Conservation (phyloP, 108 stramenopile species). For the Skeletonema potamos region DNA sequence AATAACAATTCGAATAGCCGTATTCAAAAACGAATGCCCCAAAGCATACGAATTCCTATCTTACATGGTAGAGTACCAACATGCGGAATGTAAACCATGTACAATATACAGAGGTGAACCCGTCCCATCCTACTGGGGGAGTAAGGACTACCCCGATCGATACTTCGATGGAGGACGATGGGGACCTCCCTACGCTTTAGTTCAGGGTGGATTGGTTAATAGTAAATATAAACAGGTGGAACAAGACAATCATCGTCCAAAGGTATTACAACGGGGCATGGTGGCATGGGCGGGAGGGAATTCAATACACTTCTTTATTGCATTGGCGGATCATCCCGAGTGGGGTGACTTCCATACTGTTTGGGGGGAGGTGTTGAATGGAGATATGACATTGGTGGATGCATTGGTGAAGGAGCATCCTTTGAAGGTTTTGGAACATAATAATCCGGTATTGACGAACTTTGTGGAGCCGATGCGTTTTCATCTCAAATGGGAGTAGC, state of each 20-base stretch:
- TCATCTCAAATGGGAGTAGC: neutral
- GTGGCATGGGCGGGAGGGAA: conserved; percentile 15
- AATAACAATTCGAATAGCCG: conserved; percentile 2
- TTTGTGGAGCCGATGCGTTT: conserved; percentile 15
- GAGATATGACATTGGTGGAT: conserved; percentile 21
- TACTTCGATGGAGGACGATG: conserved; percentile 27
- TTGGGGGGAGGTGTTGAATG: conserved; percentile 8
- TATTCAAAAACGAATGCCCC: neutral
- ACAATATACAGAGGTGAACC: conserved; percentile 36
- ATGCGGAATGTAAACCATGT: conserved; percentile 8
- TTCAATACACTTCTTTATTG: conserved; percentile 7
- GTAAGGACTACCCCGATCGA: conserved; percentile 26
- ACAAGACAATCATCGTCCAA: conserved; percentile 9
- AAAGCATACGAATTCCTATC: conserved; percentile 6
- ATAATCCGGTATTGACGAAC: conserved; percentile 15
- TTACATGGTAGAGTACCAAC: neutral
- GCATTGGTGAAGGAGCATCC: conserved; percentile 11
- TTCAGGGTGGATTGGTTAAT: conserved; percentile 23
- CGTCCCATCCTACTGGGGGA: conserved; percentile 30
- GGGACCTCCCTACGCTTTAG: conserved; percentile 36
- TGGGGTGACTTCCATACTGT: conserved; percentile 28
- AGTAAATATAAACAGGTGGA: neutral
- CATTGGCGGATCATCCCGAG: conserved; percentile 37
- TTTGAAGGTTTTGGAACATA: conserved; percentile 3
- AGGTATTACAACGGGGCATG: conserved; percentile 6